Percentiles rank a stretch among this genome's conserved stretches.
Evolutionary conservation across 306 rosid genomes (phyloP).

Genomic region (Astragalus membranaceus): DNA sequence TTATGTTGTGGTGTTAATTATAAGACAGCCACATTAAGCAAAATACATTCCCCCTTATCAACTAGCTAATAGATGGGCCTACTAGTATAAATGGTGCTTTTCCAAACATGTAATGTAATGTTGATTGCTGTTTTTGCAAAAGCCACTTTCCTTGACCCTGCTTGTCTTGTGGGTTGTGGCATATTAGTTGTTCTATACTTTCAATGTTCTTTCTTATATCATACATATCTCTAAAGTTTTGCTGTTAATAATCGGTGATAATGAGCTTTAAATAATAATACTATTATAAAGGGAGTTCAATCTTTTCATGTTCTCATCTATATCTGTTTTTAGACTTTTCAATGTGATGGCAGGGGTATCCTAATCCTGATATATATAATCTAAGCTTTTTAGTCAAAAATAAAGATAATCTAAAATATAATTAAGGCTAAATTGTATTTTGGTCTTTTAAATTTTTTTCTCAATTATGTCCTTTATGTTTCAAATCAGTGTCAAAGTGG

Average conservation of each 20-base stretch:
- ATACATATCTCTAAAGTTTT: slow-evolving; percentile 7
- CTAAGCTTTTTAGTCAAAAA: not conserved
- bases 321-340: slow-evolving; percentile 3
- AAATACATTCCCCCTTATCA: not conserved
- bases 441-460: no score
- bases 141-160: slow-evolving; percentile 23
- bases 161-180: slow-evolving; percentile 16
- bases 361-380: not conserved
- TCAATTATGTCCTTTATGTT: no score
- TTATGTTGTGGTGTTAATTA: not conserved
- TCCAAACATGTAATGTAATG: not conserved
- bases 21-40: not conserved
- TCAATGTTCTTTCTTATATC: slow-evolving; percentile 5
- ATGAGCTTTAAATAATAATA: not conserved
- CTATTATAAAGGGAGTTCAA: slow-evolving; percentile 8
- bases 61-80: slow-evolving; percentile 5
- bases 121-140: slow-evolving; percentile 13
- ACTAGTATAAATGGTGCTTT: not conserved
- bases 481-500: no score
- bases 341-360: not conserved
- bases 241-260: slow-evolving; percentile 3
- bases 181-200: slow-evolving; percentile 7
- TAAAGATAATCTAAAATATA: not conserved
- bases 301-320: not conserved
- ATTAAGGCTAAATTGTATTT: no score